These are phyloP conservation scores for Teratosphaeria pseudoeucalypti DNA, from an alignment of 2,329 filamentous ascomycete genomes.

Conservation along the genomic window DNA sequence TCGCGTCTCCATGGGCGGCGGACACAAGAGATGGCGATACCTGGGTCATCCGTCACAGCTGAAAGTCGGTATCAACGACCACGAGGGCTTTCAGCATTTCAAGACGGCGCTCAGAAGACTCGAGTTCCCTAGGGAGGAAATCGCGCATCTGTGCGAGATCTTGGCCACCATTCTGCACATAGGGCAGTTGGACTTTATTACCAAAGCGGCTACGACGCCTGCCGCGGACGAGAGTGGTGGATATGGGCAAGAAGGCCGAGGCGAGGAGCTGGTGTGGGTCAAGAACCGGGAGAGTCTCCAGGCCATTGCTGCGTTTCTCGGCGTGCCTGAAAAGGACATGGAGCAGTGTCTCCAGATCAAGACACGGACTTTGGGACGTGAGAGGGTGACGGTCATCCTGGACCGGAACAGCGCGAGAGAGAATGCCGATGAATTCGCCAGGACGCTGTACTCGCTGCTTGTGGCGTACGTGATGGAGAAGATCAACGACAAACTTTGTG, in stretches of 20 bases:
- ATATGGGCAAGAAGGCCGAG: slow-evolving; percentile 84
- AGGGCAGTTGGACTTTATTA: slow-evolving; percentile 89
- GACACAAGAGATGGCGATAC: slow-evolving; percentile 87
- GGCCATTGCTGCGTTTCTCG: slow-evolving; percentile 88
- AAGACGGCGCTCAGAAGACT: slow-evolving; percentile 90
- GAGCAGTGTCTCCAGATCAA: slow-evolving; percentile 89
- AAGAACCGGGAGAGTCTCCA: slow-evolving; percentile 85
- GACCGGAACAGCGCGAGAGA: slow-evolving; percentile 81
- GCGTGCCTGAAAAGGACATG: slow-evolving; percentile 68
- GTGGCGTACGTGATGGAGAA: slow-evolving; percentile 90
- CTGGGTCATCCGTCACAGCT: slow-evolving; percentile 92
- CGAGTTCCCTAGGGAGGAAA: slow-evolving; percentile 85
- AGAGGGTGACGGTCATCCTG: slow-evolving; percentile 97
- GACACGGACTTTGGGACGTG: slow-evolving; percentile 89
- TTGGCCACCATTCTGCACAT: slow-evolving; percentile 93
- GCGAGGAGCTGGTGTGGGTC: slow-evolving; percentile 72
- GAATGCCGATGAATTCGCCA: slow-evolving; percentile 87
- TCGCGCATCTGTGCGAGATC: slow-evolving; percentile 93
- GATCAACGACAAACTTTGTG: slow-evolving; percentile 76
- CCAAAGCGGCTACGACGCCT: slow-evolving; percentile 65
- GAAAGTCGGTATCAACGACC: slow-evolving; percentile 93
- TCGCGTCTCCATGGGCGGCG: slow-evolving; percentile 42
- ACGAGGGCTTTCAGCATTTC: slow-evolving; percentile 92
- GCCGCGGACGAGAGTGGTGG: slow-evolving; percentile 86
- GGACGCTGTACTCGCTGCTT: slow-evolving; percentile 85